Conservation (phyloP, 352 stramenopile species). For the Thraustotheca clavata region DNA sequence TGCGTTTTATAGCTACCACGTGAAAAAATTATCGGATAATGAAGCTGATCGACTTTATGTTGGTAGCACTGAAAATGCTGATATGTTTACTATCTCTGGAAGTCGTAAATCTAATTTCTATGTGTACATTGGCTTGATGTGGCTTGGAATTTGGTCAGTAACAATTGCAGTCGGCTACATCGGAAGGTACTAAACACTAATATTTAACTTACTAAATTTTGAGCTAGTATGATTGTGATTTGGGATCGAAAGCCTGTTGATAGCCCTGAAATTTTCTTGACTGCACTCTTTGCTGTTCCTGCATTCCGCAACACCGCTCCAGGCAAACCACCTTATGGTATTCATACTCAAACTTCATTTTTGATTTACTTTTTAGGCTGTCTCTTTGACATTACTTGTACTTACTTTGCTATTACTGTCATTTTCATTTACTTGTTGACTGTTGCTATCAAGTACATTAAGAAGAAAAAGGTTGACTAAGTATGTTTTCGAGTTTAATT, state of each 20-base stretch:
- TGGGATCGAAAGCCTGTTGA: slow-evolving; percentile 8
- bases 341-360: neutral
- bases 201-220: no score
- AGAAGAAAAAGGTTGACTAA: slow-evolving; percentile 3
- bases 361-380: neutral
- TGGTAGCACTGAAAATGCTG: neutral
- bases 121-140: slow-evolving; percentile 11
- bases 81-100: neutral
- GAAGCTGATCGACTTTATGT: neutral
- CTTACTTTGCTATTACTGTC: slow-evolving; percentile 14
- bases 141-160: slow-evolving; percentile 15
- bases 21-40: neutral
- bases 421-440: slow-evolving; percentile 18
- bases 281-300: slow-evolving; percentile 16
- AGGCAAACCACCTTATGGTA: slow-evolving; percentile 14
- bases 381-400: slow-evolving; percentile 13
- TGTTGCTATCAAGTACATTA: slow-evolving; percentile 18
- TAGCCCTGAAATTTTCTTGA: slow-evolving; percentile 13
- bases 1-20: neutral
- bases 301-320: slow-evolving; percentile 14
- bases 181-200: slow-evolving; percentile 1
- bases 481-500: no score
- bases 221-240: slow-evolving; percentile 17
- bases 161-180: slow-evolving; percentile 18
- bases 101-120: slow-evolving; percentile 10